Conservation (phyloP, 768 basidiomycete genomes). For the Tricholoma sp. region DNA sequence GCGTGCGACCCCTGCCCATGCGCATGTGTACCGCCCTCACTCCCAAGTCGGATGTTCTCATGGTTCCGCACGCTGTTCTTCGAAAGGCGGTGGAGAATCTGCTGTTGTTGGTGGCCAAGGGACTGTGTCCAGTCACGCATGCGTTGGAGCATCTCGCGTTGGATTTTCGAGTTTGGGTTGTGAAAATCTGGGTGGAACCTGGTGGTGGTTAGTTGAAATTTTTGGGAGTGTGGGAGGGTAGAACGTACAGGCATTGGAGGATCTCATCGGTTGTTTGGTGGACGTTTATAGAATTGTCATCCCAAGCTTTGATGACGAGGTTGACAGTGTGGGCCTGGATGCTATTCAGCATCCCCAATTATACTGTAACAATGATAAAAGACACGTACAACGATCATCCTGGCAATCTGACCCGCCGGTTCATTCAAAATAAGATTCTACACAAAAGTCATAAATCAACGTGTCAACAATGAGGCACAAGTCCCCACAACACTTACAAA, state of each 20-base stretch:
- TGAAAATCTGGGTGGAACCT: conserved; percentile 88
- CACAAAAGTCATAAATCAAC: not conserved
- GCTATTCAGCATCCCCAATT: too few species aligned
- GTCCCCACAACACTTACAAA: conserved; percentile 47
- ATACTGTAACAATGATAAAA: not conserved
- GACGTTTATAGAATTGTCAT: conserved; percentile 58
- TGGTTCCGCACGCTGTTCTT: conserved; percentile 69
- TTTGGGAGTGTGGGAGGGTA: not conserved
- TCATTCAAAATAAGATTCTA: conserved; percentile 80
- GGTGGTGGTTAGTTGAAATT: not conserved
- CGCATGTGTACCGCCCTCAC: conserved; percentile 43
- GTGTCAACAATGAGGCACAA: not conserved
- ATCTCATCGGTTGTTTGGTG: conserved; percentile 55
- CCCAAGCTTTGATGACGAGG: conserved; percentile 77
- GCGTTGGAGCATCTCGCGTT: conserved; percentile 70
- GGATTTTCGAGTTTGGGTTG: conserved; percentile 54
- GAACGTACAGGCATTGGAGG: conserved; percentile 57
- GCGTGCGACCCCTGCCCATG: conserved; percentile 43
- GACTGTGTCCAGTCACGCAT: conserved; percentile 58
- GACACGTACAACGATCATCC: conserved; percentile 55
- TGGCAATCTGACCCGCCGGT: conserved; percentile 73
- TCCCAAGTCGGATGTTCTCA: conserved; percentile 57
- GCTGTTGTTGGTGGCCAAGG: conserved; percentile 42
- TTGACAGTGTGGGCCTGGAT: conserved; percentile 57
- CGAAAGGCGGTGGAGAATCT: conserved; percentile 49